Evolutionary conservation across 441 rosid species (phyloP), one percentile per base, ranked within the genome.

Genomic region (Aleurites moluccanus): DNA sequence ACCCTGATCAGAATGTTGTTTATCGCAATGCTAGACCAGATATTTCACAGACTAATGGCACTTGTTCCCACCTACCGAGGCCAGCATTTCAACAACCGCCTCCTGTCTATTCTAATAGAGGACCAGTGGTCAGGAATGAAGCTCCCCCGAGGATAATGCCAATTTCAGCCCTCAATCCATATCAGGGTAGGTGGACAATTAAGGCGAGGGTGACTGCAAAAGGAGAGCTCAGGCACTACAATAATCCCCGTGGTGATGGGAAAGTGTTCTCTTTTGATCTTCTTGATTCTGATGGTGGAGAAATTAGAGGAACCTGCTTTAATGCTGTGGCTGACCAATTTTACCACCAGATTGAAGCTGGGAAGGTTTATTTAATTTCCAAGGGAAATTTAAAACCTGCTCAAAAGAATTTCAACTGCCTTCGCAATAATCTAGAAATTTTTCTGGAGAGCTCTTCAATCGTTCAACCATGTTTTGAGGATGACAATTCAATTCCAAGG

Each of bases 241-340:
- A 79, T 78, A 91, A 87, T 83, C 69, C 84, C 0, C 94, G 94
- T 57, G 98, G 97, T 20, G 96, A 91, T 35, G 97, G 97, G 30
- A 92, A 90, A 70, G 92, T 94, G 28, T 92, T 94, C 83, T 88
- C 90, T 69, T 94, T 91, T 68, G 99, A 94, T 82, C 90, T 92
- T 63, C 96, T 94, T 78, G 97, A 92, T 81, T 85, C 92, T 38
- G 94, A 82, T 70, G 93, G 94, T 56, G 99, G 98, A 53, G 99
- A 94, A 84, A 94, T 94, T 71, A 80, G 96, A 44, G 98, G 82
- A 62, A 92, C n/a, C 98, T 91, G 99, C 87, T 94, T 88, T 59
- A 94, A 94, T 75, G 84, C 92, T 64, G 92, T 87, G 77, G 98
- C 89, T 72, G 98, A 91, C 76, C 89, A 84, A 35, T 92, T 94